Evolutionary conservation across 352 stramenopile species (phyloP), one percentile per base, ranked within the genome.

Genomic region (Albugo candida): DNA sequence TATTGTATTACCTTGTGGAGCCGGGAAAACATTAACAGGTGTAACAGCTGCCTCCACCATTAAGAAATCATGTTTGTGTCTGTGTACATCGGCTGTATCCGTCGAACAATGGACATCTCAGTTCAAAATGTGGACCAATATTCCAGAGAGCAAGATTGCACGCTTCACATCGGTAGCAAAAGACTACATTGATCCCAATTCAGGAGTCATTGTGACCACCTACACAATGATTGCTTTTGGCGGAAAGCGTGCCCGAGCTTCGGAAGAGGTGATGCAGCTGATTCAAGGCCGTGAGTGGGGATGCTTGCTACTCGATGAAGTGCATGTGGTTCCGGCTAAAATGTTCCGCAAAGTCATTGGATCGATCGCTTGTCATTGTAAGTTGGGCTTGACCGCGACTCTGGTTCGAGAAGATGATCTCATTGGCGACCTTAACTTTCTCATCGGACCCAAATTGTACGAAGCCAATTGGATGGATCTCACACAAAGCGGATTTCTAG

Each of bases 401-500:
- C 67, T 99, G 19, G 96, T 99, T 24, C 84, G 96, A 20, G 96
- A 99, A 63, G 96, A 99, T 65, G 92, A 98, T 64, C 67, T 98
- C 12, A 99, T 99, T 64, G 89, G 85, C 18, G 93, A 98, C 67
- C 70, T 99, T n/a, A 97, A 98, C 67, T 98, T 97, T 66, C 77
- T 99, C 12, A 99, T 99, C 55, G 96, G 95, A 13, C 94, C 94
- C 1, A 98, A 98, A 60, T 58, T 89, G 17, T 89, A 89, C 46
- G 76, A 89, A 55, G 96, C 95, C 21, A 99, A 99, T 64, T 99
- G 96, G 96, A 99, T 99, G 93, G 94, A 99, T 68, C 66, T 99
- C 11, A 99, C 95, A 21, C 82, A 94, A 43, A 89, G 87, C 40
- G 92, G 95, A 2, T 98, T 97, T 60, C 56, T 99, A 37, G 93